Conservation (phyloP, 2,329 filamentous ascomycete species). For the Colletotrichum coccodes region DNA sequence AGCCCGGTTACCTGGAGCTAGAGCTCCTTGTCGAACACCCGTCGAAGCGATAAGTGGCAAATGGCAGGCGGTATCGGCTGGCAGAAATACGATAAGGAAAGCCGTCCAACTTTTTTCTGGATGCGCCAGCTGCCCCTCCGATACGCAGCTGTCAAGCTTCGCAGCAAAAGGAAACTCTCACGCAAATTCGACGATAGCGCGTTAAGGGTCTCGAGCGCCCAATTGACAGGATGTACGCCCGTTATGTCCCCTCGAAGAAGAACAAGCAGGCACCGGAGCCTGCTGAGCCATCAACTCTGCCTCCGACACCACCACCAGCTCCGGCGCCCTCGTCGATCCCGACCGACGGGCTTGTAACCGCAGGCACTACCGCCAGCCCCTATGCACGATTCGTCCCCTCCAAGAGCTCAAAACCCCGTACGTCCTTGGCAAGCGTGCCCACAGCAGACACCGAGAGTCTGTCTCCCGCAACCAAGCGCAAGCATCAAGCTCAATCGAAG, state of each 20-base stretch:
- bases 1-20: too few species aligned
- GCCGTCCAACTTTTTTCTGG: conserved; percentile 46
- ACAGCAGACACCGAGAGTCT: neutral
- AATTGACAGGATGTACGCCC: conserved; percentile 28
- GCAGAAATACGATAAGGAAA: conserved; percentile 51
- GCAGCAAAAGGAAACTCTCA: neutral
- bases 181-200: neutral
- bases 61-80: conserved; percentile 43
- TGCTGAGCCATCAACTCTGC: neutral
- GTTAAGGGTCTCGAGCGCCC: neutral
- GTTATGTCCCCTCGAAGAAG: conserved; percentile 52
- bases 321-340: conserved; percentile 28
- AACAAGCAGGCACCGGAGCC: conserved; percentile 30
- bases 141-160: neutral
- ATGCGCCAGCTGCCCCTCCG: conserved; percentile 28
- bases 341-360: neutral
- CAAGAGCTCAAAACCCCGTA: conserved; percentile 32
- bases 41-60: conserved; percentile 37
- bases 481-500: conserved; percentile 46
- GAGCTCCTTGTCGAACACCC: neutral
- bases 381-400: conserved; percentile 33
- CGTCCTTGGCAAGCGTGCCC: neutral
- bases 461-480: conserved; percentile 43
- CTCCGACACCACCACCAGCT: conserved; percentile 12
- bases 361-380: conserved; percentile 6